Conservation (phyloP, 495 filamentous ascomycete species). For the Aspergillus carlsbadensis region DNA sequence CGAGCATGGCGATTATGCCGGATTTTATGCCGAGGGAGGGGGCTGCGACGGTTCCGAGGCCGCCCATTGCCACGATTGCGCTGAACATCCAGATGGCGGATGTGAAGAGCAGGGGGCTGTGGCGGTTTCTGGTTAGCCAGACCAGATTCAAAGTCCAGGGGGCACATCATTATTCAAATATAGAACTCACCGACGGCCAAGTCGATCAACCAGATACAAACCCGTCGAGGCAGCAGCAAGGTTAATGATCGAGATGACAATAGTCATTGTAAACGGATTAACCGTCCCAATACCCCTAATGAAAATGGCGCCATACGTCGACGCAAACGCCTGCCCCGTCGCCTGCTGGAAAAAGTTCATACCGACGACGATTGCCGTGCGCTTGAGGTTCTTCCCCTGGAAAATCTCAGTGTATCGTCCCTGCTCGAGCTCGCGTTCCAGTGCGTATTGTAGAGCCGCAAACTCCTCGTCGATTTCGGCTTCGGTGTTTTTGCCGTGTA, state of each 20-base stretch:
- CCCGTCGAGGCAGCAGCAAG: background rate
- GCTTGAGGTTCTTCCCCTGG: background rate
- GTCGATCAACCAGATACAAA: background rate
- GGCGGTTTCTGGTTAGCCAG: too few relatives aligned
- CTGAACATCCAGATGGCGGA: background rate
- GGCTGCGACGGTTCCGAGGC: background rate
- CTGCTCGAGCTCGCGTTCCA: conserved; percentile 1
- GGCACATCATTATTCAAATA: too few relatives aligned
- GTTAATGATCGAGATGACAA: background rate
- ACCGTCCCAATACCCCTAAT: conserved; percentile 1
- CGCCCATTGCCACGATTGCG: background rate
- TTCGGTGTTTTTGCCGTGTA: background rate
- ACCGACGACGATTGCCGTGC: conserved; percentile 5
- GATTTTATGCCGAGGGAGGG: background rate
- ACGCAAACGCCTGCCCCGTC: conserved; percentile 11
- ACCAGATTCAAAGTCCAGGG: too few relatives aligned
- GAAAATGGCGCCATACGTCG: conserved; percentile 8
- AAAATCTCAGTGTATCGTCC: conserved; percentile 1
- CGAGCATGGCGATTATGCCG: background rate
- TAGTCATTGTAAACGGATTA: conserved; percentile 6
- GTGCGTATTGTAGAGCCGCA: background rate
- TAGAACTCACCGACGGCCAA: background rate
- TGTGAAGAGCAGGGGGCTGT: too few relatives aligned
- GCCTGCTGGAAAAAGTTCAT: conserved; percentile 16
- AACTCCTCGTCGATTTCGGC: background rate